Base-by-base conservation (phyloP, 495 filamentous ascomycete genomes). In the Diplogelasinospora grovesii region DNA sequence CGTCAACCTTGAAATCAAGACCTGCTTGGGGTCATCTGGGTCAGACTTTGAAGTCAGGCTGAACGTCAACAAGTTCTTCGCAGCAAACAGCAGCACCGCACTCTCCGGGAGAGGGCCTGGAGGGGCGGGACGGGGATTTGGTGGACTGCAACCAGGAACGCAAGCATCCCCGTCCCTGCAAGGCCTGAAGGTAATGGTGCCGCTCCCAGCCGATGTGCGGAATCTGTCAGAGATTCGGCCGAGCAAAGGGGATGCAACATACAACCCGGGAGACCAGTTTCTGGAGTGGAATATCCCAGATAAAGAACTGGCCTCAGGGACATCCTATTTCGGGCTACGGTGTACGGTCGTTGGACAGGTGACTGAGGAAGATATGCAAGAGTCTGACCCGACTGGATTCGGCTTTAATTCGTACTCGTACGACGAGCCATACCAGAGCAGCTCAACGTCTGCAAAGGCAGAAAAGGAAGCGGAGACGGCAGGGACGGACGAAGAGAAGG, bases 31-130 rank as follows among this genome's bases (percentile, higher is more conserved):
- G 0, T 60, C 72, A 6, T 64, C 60, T 1, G 86, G 82, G 7
- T 72, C 82, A 3, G 92, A 98, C 19, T 97, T 98, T 47, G 92
- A 98, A 56, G 85, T 95, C 21, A 76, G 85, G 22, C 60, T 96
- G 8, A 74, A 78, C 29, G 71, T 93, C 22, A 73, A 74, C 30
- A 82, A 79, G 39, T 71, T 78, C 2, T 81, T 76, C 42, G 35
- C 39, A 46, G 42, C n/a, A 40, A 44, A 48, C 59, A 16, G 38
- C 46, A 81, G 22, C 79, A 75, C 18, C 20, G 18, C 30, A 14
- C 30, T 18, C 5, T 1, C 9, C 14, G n/a, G 28, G 65, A 19
- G 66, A 74, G 8, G 25, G 28, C 9, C 38, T 48, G 14, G 44
- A 35, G 13, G 38, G 36, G 8, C 39, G 28, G 36, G 43, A 18